Conservation (phyloP, 2,329 filamentous ascomycete species). For the Metarhizium anisopliae region DNA sequence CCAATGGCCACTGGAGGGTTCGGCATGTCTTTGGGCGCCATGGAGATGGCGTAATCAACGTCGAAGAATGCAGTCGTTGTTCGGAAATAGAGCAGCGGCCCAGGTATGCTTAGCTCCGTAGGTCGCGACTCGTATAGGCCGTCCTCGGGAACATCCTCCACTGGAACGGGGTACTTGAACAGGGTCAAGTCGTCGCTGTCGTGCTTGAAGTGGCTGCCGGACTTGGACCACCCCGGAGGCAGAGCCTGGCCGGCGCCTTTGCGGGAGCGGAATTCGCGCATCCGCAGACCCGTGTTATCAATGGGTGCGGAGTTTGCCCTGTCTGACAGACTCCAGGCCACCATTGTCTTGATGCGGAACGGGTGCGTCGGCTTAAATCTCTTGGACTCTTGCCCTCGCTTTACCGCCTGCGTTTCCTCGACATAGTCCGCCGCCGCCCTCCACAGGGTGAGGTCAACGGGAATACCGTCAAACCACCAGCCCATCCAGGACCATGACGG, state of each 20-base stretch:
- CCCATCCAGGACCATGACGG: constrained; percentile 40
- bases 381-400: constrained; percentile 22
- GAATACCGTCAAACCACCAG: constrained; percentile 36
- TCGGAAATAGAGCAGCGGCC: constrained; percentile 29
- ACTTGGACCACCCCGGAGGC: constrained; percentile 31
- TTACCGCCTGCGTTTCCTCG: constrained; percentile 24
- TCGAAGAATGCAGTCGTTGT: constrained; percentile 31
- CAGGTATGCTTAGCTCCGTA: constrained; percentile 24
- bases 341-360: constrained; percentile 29
- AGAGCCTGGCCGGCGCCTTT: constrained; percentile 20
- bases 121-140: constrained; percentile 20
- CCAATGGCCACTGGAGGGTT: constrained; percentile 34
- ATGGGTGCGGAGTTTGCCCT: constrained; percentile 24
- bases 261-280: constrained; percentile 28
- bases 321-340: constrained; percentile 32
- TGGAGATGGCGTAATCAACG: constrained; percentile 28
- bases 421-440: constrained; percentile 34
- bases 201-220: constrained; percentile 27
- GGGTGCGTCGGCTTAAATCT: constrained; percentile 26
- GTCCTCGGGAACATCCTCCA: constrained; percentile 22
- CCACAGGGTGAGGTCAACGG: constrained; percentile 33
- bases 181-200: constrained; percentile 28
- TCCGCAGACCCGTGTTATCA: constrained; percentile 28
- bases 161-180: constrained; percentile 34
- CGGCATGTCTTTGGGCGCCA: constrained; percentile 23